Evolutionary conservation across 2,329 filamentous ascomycete species (phyloP), one percentile per base, ranked within the genome.

Genomic region (Colletotrichum sublineola): DNA sequence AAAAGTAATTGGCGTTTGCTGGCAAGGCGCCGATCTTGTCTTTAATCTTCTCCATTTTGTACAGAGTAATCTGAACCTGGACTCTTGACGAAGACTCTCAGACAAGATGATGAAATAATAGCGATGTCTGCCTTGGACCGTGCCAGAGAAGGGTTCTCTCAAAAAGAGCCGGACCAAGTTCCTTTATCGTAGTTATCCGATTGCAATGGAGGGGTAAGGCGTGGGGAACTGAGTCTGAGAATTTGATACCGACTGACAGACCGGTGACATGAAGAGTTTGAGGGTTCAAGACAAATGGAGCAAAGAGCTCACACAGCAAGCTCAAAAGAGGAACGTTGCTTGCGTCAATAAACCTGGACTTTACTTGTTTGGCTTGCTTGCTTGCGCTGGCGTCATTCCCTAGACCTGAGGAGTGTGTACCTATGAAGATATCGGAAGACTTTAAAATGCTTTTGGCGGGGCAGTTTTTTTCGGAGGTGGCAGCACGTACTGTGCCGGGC

Each of bases 21-120:
- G 94, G 93, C 85, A 99, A 85, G 74, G 94, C 94, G 84, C 94
- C 93, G 80, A 98, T 96, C 87, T 97, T 97, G 87, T 97, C 93
- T 74, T 94, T 97, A 80, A 98, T 95, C 84, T 94, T 96, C 85
- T 95, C 92, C 92, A 94, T 94, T 74, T 69, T 73, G 76, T 71
- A 29, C 29, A 24, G 36, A 38, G 31, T 53, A 56, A 18, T 46
- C 40, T 38, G 18, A 29, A 40, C 20, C 42, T 40, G 56, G 8
- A 2, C 20, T 18, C n/a, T 46, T 46, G 12, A 33, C 24, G 5
- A 31, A 14, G 24, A 52, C 14, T 29, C 38, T 33, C n/a, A 62
- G 33, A 40, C 24, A 36, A 36, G 7, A 56, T 29, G 31, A 46
- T 14, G n/a, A 15, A 15, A 31, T 18, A 12, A 40, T 24, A 33